Evolutionary conservation across 139 green algal species (phyloP).

Genomic region (Ostreobium quekettii): DNA sequence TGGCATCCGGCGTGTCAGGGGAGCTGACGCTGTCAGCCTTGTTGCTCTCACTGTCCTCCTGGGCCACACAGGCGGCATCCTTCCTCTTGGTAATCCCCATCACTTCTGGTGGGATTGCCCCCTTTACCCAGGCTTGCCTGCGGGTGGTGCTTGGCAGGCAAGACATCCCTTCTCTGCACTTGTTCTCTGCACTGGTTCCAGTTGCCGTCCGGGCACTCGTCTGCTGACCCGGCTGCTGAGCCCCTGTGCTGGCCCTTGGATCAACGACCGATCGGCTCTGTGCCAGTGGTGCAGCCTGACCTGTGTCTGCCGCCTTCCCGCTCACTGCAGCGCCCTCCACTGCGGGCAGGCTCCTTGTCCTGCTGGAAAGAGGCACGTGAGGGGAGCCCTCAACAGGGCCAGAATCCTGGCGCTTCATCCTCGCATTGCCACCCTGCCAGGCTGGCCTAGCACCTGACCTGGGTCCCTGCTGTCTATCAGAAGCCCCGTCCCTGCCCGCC

Average conservation of each 20-base stretch:
- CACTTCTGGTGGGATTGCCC: slow-evolving; percentile 5
- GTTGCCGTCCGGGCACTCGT: too few species aligned
- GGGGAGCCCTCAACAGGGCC: too few species aligned
- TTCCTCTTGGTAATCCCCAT: not conserved
- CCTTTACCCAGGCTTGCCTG: slow-evolving; percentile 16
- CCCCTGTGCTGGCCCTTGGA: not conserved
- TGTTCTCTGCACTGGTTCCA: too few species aligned
- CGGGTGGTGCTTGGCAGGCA: too few species aligned
- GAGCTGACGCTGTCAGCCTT: slow-evolving; percentile 4
- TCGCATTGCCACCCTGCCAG: not conserved
- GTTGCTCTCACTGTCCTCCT: too few species aligned
- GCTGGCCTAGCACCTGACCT: not conserved
- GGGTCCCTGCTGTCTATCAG: too few species aligned
- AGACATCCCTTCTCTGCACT: too few species aligned
- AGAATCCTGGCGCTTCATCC: not conserved
- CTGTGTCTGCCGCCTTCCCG: not conserved
- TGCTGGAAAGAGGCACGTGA: not conserved
- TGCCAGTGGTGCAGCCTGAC: not conserved
- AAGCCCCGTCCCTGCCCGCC: too few species aligned
- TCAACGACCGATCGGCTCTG: not conserved
- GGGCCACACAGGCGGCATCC: too few species aligned
- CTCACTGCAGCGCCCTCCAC: not conserved
- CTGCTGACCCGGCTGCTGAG: not conserved
- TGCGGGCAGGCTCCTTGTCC: not conserved
- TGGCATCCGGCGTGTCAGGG: slow-evolving; percentile 8